These are phyloP conservation scores for Fusarium buharicum DNA, from an alignment of 2,329 filamentous ascomycete genomes.

Conservation along the genomic window DNA sequence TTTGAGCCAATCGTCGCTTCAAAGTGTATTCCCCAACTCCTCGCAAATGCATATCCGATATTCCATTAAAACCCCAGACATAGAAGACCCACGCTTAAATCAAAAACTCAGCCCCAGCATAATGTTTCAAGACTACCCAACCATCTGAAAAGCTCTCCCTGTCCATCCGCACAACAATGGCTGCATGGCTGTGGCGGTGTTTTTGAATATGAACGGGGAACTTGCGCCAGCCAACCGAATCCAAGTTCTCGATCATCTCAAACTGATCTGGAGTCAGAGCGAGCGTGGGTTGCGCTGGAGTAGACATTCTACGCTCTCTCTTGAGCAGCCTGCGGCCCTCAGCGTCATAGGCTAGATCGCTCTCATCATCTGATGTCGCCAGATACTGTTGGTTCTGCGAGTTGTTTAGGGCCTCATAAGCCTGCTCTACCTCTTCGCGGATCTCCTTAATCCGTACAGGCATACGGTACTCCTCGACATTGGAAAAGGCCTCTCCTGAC, in stretches of 20 bases:
- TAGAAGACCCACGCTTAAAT: slow-evolving; percentile 30
- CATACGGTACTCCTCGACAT: slow-evolving; percentile 76
- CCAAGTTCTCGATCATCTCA: slow-evolving; percentile 80
- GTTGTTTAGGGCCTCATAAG: slow-evolving; percentile 77
- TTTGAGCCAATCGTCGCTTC: neutral
- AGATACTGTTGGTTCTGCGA: slow-evolving; percentile 78
- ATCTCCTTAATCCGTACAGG: slow-evolving; percentile 81
- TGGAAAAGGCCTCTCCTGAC: slow-evolving; percentile 72
- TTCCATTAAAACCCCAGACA: slow-evolving; percentile 1
- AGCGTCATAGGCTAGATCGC: slow-evolving; percentile 45
- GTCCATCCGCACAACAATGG: slow-evolving; percentile 83
- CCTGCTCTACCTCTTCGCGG: slow-evolving; percentile 78
- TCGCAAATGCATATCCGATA: slow-evolving; percentile 12
- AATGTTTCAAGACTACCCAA: slow-evolving; percentile 80
- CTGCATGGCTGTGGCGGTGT: slow-evolving; percentile 83
- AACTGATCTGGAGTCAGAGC: slow-evolving; percentile 85
- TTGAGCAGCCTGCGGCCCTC: slow-evolving; percentile 56
- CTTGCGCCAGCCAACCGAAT: slow-evolving; percentile 72
- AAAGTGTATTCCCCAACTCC: slow-evolving; percentile 18
- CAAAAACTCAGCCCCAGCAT: slow-evolving; percentile 78
- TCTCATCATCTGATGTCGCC: slow-evolving; percentile 60
- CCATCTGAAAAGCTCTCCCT: slow-evolving; percentile 79
- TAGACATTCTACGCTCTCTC: slow-evolving; percentile 55
- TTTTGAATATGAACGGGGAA: slow-evolving; percentile 81
- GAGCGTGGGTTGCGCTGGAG: slow-evolving; percentile 71